Percentiles rank a stretch among this genome's conserved stretches.
Evolutionary conservation across 768 basidiomycete genomes (phyloP).

Genomic region (Boletus edulis): DNA sequence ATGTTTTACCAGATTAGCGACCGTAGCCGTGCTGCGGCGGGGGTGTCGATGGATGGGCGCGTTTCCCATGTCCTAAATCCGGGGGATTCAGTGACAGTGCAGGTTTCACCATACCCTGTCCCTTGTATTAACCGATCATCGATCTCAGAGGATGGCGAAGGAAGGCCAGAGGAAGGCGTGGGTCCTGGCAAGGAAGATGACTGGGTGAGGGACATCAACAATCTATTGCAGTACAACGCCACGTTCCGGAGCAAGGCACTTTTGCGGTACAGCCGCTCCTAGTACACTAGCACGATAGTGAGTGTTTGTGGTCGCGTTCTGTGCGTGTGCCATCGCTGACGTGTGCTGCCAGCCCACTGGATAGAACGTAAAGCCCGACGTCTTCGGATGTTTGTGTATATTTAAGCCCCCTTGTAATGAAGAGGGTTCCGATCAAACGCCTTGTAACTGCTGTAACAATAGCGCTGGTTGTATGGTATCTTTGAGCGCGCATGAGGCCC

Average conservation of each 20-base stretch:
- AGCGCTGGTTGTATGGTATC: not conserved
- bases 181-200: slow-evolving; percentile 84
- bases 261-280: slow-evolving; percentile 61
- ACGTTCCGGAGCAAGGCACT: slow-evolving; percentile 91
- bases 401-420: not conserved
- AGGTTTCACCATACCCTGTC: slow-evolving; percentile 84
- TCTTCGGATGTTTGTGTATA: not conserved
- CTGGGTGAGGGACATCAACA: slow-evolving; percentile 97
- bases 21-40: slow-evolving; percentile 80
- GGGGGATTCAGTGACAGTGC: slow-evolving; percentile 82
- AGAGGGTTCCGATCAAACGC: not conserved
- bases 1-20: slow-evolving; percentile 64
- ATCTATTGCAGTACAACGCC: slow-evolving; percentile 90
- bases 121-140: slow-evolving; percentile 91
- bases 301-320: not conserved
- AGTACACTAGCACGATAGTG: slow-evolving; percentile 12
- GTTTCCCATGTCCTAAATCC: slow-evolving; percentile 79
- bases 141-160: slow-evolving; percentile 50
- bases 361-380: not conserved
- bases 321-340: not conserved
- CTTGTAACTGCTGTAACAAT: not conserved
- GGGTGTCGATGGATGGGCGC: slow-evolving; percentile 92
- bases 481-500: not conserved
- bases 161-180: slow-evolving; percentile 58
- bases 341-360: not conserved